Evolutionary conservation across 345 rosid species (phyloP), one percentile per base, ranked within the genome.

Genomic region (Brassica napus): DNA sequence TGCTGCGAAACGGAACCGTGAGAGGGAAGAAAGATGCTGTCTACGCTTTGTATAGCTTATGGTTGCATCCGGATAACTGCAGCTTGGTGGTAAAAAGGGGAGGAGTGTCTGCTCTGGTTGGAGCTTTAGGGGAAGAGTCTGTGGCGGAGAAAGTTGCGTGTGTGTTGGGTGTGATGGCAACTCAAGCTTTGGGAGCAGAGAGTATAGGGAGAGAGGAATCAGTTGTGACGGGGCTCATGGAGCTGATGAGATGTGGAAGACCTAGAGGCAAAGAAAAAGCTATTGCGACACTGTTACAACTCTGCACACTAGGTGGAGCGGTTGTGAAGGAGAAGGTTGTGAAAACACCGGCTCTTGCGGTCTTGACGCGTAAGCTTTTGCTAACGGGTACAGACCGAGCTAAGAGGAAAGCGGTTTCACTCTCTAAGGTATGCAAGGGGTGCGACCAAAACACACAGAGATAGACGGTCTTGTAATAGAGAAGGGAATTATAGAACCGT

Each of bases 11-110:
- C 2, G 97, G 98, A 44, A 89, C 91, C 6, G 72, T 86, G 0
- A 87, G 97, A 34, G 97, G 97, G 70, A 90, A 86, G 85, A 91
- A 91, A 82, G 98, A 94, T 80, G 95, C 95, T 0, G 87, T 89
- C 90, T 0, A 94, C 87, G 72, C 28, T 8, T 83, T 92, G 55
- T 86, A 85, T 73, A 89, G 88, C 77, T 79, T 94, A 54, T 89
- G 92, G 7, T 87, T 89, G 2, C 92, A 94, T 72, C 74, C 83
- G 0, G 95, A 94, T 16, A 90, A 90, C 59, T 90, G 89, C 72
- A 68, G 55, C 6, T 83, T 86, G 74, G 83, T 94, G 95, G 78
- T 92, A 89, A 76, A 65, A 24, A 37, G 26, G 12, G 86, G 89
- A 4, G 92, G 92, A 57, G 86, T 92, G 30, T 76, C 89, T 0